Evolutionary conservation across 2,329 filamentous ascomycete species (phyloP), one percentile per base, ranked within the genome.

Genomic region (Tolypocladium album): DNA sequence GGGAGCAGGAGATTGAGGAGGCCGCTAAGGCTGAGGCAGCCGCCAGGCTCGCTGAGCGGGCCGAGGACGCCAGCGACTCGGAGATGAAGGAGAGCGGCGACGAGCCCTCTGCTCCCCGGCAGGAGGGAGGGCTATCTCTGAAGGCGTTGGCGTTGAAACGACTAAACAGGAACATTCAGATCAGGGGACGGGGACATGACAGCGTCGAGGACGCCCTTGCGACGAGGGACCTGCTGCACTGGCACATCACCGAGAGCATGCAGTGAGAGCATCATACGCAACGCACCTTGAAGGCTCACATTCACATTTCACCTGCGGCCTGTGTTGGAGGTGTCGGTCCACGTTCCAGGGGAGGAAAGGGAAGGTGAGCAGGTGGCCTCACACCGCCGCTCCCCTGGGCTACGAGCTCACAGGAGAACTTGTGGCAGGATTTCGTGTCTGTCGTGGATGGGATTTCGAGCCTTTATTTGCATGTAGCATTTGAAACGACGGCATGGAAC

Each of bases 191-290:
- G 31, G 72, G 72, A 9, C 76, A 79, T 59, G 75, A 79, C 62
- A 79, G 75, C 58, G 55, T 78, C 20, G 76, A 80, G 63, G 78
- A 80, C 61, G 76, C 77, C 5, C 62, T 77, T 55, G 77, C 76
- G 0, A 70, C 72, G 4, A 67, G 78, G 15, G 76, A 79, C 60
- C 60, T 80, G 42, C 66, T 74, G 5, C 66, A 74, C 55, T 78
- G 75, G 74, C 71, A 74, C 58, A 62, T 74, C 22, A 55, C 17
- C 34, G 24, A 42, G 55, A n/a, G 24, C 36, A 53, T 53, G 31
- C 50, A 22, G 50, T 53, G 31, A 53, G 50, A 6, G 47, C 24
- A 52, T 11, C 11, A 20, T 27, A 5, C 47, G 27, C 9, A 15
- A 6, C 24, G 24, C 8, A 20, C 8, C 15, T 6, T 20, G 7